Evolutionary conservation across 2,329 filamentous ascomycete species (phyloP), one percentile per base, ranked within the genome.

Genomic region (Phialemoniopsis sp.): DNA sequence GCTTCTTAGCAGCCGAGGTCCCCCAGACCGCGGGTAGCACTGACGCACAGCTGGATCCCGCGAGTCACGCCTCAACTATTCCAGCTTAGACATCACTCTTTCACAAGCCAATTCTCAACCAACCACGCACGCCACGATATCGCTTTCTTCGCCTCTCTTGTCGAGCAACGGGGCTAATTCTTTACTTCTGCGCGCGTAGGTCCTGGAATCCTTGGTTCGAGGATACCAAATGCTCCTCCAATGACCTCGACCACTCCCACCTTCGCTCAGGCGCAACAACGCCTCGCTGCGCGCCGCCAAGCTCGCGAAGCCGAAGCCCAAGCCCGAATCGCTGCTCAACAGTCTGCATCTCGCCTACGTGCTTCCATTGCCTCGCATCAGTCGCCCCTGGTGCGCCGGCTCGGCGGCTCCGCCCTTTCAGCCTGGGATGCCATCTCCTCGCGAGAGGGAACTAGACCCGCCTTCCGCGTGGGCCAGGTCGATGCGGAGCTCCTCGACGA

Each of bases 401-500:
- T 87, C 7, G 77, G 58, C 69, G 70, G 44, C 57, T 85, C 38
- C 73, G 72, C 67, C 28, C 56, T 76, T 14, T 64, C 66, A 29
- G 64, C 79, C 39, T 95, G 86, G 88, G 79, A 89, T 55, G 67
- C 75, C 5, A 66, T 91, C 32, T 79, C 78, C 30, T 82, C 85
- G 6, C 80, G 86, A 44, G 82, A 89, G 56, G 88, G 89, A 33
- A 91, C 87, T 17, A 73, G 81, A 13, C 91, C 93, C 5, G 84
- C 87, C 10, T 96, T 95, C 60, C 83, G 93, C 39, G 93, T 98
- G 19, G 89, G 91, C 19, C 93, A 98, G 65, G 88, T 97, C 32
- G 93, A 98, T 62, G 89, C 93, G 29, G 93, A 97, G 62, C 72
- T 98, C 36, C 75, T 98, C 14, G 93, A 98, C 61, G 89, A 95